Base-by-base conservation (phyloP, 148 eudicot genomes). In the Silene conica region DNA sequence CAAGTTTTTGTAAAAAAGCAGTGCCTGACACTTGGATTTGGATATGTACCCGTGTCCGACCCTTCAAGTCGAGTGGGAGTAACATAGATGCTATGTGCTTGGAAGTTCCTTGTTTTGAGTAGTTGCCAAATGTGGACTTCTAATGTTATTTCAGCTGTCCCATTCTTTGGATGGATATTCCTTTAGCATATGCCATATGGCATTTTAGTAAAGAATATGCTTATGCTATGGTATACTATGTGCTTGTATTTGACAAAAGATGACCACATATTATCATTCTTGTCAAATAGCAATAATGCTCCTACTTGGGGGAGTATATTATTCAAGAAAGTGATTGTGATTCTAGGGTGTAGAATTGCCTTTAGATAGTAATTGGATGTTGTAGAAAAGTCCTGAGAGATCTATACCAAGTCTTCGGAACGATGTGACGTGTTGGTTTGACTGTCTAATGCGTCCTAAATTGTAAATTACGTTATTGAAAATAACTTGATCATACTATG, bases 161-260 rank as follows among this genome's bases (percentile, higher is more conserved):
- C 48, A 71, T 72, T 80, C 82, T 28, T 21, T 19, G 0, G 0
- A 46, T 28, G 73, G 68, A 80, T 76, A 76, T 75, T 50, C 78
- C 21, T 5, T 64, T 45, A 22, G 82, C 72, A 71, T 71, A 75
- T 75, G 71, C 67, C 13, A 69, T 63, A 75, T 75, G 71, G 71
- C 13, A 69, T 63, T 56, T 41, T 64, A 54, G 54, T 61, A 54
- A 34, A 71, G 69, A 38, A 59, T 80, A 61, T 67, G 63, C 56
- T 70, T 70, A 18, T 54, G 26, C 23, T 71, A n/a, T 70, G 25
- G 64, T 70, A 18, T 54, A 20, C 23, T 71, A n/a, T 70, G 25
- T 52, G 41, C 23, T 71, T 46, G 67, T 28, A 28, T 65, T 14
- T 75, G 78, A 74, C 46, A 18, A 55, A 8, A 28, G 6, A 43